Evolutionary conservation across 2,329 filamentous ascomycete genomes (phyloP), one percentile per base, ranked within the genome.

Genomic region (Pseudogymnoascus sp.): DNA sequence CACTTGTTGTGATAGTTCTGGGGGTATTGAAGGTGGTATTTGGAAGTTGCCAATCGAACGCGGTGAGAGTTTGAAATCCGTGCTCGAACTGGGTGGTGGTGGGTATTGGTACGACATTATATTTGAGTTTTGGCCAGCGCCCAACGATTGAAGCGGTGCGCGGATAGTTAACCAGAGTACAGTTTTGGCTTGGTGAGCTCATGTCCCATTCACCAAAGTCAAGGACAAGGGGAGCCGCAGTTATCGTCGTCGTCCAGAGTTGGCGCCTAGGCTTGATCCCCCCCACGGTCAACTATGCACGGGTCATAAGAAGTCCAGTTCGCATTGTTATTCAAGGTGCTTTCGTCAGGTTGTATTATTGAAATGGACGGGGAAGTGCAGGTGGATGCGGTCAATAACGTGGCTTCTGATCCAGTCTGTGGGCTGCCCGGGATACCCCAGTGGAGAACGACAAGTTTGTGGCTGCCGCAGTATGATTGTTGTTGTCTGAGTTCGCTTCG

Each of bases 21-120:
- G 58, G 12, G 58, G 35, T 59, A 59, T 59, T 31, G 17, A 2
- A 36, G 58, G 58, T 41, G 58, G 33, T 38, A 59, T 41, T 59
- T 38, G 58, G 25, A 39, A 59, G 17, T n/a, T 38, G 33, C 58
- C 25, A n/a, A 38, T 41, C 25, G 36, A 39, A 59, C 38, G 58
- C 38, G 58, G 58, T 27, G 58, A 59, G 25, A 41, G 29, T 55
- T 55, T 55, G 31, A 17, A 59, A 59, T 59, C 33, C 33, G 33
- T 17, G 35, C 58, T 33, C n/a, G 48, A 55, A 35, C 48, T 33
- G 7, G 58, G 58, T 41, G 58, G 58, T 15, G 58, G 58, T 39
- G 58, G 58, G 38, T 59, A 59, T 59, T 59, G 58, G 27, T 59
- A 59, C 35, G 58, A 59, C 58, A 59, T 59, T n/a, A 41, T 59